Evolutionary conservation across 108 stramenopile genomes (phyloP), one percentile per base, ranked within the genome.

Genomic region (Conticribra guillardii): DNA sequence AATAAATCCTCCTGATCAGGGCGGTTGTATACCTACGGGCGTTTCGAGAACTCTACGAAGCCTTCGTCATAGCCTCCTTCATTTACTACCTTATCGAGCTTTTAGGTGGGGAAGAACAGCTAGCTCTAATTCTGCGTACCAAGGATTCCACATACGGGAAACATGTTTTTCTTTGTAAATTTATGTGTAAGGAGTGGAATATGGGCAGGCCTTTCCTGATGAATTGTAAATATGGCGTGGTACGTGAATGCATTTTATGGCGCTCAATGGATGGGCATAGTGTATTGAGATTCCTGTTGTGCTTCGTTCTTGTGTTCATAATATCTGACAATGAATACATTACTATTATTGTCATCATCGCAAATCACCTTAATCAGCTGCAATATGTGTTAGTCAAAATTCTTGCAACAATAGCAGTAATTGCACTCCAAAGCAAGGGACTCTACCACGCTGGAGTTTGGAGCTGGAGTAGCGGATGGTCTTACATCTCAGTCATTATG

Each of bases 341-440:
- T 41, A 11, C 37, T 41, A 5, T 11, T 11, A 75, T 92, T 70
- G 21, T 80, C n/a, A n/a, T n/a, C n/a, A n/a, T n/a, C n/a, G n/a
- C n/a, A n/a, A n/a, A n/a, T 16, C 82, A 84, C 49, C 88, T 87
- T 77, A 96, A 91, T 64, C 83, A 90, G 62, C 60, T 87, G 0
- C 87, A 87, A 61, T 88, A 81, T 51, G 84, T 88, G 14, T 62
- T 85, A 27, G 53, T 88, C 62, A 85, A 81, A 61, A 80, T 67
- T 14, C 8, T 81, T 5, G 57, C 74, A 31, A 81, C 80, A 23
- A 64, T 81, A 1, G 44, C 64, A 2, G 55, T 82, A 27, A 55
- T 82, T 48, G 24, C 67, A 32, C 32, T 84, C 7, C 54, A 64
- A 28, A 76, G 71, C 34, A 48, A 57, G 53, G 80, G 74, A 37